phyloP scores from a whole-genome alignment of 192 early-diverging fungal genomes.

The Entomortierella parvispora region DNA sequence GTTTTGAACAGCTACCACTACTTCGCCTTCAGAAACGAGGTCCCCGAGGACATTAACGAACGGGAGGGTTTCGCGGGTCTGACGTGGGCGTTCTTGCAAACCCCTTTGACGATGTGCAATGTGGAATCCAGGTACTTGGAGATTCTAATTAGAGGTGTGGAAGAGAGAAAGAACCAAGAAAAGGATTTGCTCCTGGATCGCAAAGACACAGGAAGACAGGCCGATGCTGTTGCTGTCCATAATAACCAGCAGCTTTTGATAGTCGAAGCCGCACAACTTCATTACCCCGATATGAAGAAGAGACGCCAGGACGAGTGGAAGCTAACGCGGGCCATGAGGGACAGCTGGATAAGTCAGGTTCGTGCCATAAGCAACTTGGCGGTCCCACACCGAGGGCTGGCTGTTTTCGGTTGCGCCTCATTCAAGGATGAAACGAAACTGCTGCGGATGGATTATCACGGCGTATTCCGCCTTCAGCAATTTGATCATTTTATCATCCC shows the following conservation, averaged over 20 bases:
- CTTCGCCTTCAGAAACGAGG: neutral
- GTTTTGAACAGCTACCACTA: slow-evolving; percentile 2
- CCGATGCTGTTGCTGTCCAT: slow-evolving; percentile 8
- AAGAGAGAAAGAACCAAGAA: slow-evolving; percentile 12
- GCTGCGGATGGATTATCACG: slow-evolving; percentile 23
- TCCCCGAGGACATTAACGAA: slow-evolving; percentile 7
- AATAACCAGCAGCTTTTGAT: slow-evolving; percentile 13
- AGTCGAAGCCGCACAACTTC: neutral
- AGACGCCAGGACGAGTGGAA: slow-evolving; percentile 13
- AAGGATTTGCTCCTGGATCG: neutral
- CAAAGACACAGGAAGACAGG: neutral
- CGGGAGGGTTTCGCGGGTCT: slow-evolving; percentile 8
- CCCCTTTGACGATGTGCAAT: slow-evolving; percentile 1
- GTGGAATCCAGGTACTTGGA: slow-evolving; percentile 1
- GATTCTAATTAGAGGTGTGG: neutral
- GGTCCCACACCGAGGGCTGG: slow-evolving; percentile 11
- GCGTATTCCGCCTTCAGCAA: slow-evolving; percentile 12
- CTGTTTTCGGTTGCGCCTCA: slow-evolving; percentile 12
- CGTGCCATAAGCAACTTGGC: slow-evolving; percentile 1
- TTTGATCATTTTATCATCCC: slow-evolving; percentile 29
- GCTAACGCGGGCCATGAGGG: slow-evolving; percentile 5
- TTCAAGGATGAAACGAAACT: slow-evolving; percentile 32
- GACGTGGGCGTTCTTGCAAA: slow-evolving; percentile 7
- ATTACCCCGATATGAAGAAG: slow-evolving; percentile 11
- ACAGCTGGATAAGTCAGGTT: slow-evolving; percentile 18